phyloP scores from a whole-genome alignment of 2,329 filamentous ascomycete species.

The Lecanicillium sp. region DNA sequence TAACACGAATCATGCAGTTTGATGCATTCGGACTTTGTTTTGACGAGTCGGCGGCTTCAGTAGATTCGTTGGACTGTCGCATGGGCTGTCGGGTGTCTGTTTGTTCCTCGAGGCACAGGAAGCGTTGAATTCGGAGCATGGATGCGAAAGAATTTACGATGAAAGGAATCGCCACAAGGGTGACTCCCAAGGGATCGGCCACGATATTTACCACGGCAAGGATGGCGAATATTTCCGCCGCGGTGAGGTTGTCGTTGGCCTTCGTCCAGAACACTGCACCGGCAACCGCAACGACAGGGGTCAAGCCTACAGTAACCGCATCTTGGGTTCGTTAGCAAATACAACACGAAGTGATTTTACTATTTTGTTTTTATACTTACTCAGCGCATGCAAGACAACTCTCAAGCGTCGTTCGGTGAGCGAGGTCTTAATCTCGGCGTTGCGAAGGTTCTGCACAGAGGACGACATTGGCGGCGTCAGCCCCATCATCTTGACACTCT shows the following conservation, averaged over 20 bases:
- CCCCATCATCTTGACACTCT: constrained; percentile 5
- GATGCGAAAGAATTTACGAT: constrained; percentile 3
- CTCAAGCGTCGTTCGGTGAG: constrained; percentile 2
- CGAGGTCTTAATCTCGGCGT: constrained; percentile 2
- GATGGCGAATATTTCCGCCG: constrained; percentile 1
- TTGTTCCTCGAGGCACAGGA: not conserved
- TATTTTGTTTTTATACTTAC: no score
- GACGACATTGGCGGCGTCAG: not conserved
- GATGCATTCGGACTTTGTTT: not conserved
- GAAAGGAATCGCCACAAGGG: not conserved
- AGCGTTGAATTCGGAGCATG: constrained; percentile 1
- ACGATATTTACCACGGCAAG: constrained; percentile 2
- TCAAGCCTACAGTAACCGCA: not conserved
- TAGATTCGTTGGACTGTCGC: no score
- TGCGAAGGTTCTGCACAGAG: not conserved
- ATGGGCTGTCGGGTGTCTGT: constrained; percentile 2
- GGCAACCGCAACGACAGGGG: constrained; percentile 1
- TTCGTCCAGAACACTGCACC: constrained; percentile 5
- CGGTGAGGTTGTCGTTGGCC: not conserved
- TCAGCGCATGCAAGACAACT: constrained; percentile 1
- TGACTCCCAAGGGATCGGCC: not conserved
- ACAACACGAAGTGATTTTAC: not conserved
- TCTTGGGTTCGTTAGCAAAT: not conserved
- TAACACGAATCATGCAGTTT: not conserved
- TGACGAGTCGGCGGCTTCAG: no score